Evolutionary conservation across 306 rosid species (phyloP).

Genomic region (Cicer judaicum): DNA sequence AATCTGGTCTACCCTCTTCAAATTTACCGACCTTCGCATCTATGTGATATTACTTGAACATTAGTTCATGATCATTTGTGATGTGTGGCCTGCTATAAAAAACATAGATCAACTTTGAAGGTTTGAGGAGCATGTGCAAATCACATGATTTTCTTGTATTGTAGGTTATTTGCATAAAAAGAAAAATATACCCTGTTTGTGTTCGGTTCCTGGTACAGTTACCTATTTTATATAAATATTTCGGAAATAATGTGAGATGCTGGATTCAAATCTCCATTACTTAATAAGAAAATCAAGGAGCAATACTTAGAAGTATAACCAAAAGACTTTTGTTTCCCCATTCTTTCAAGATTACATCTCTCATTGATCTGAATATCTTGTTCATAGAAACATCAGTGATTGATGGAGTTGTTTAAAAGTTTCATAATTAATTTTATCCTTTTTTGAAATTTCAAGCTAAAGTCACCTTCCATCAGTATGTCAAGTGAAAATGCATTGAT

Average conservation of each 20-base stretch:
- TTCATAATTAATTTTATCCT: background rate
- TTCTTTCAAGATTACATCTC: background rate
- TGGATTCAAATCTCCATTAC: background rate
- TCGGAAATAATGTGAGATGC: background rate
- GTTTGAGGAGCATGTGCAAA: too few relatives aligned
- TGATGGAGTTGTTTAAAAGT: constrained; percentile 1
- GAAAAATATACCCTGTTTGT: too few relatives aligned
- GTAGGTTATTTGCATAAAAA: too few relatives aligned
- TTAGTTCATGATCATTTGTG: too few relatives aligned
- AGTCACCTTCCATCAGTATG: background rate
- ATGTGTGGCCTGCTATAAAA: too few relatives aligned
- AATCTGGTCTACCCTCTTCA: too few relatives aligned
- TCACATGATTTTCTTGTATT: too few relatives aligned
- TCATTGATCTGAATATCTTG: constrained; percentile 7
- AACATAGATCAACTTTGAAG: too few relatives aligned
- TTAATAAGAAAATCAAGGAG: background rate
- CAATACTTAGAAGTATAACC: background rate
- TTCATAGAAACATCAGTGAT: background rate
- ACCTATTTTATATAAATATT: background rate
- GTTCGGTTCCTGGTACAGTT: too few relatives aligned
- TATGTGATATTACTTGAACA: too few relatives aligned
- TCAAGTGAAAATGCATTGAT: background rate
- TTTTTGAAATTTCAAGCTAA: too few relatives aligned
- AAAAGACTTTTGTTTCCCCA: background rate
- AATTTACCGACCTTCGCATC: too few relatives aligned